Percentiles rank a stretch among this genome's conserved stretches.
Evolutionary conservation across 1,139 yeast genomes (phyloP).

Genomic region (Kurtzmaniella quercitrusa): DNA sequence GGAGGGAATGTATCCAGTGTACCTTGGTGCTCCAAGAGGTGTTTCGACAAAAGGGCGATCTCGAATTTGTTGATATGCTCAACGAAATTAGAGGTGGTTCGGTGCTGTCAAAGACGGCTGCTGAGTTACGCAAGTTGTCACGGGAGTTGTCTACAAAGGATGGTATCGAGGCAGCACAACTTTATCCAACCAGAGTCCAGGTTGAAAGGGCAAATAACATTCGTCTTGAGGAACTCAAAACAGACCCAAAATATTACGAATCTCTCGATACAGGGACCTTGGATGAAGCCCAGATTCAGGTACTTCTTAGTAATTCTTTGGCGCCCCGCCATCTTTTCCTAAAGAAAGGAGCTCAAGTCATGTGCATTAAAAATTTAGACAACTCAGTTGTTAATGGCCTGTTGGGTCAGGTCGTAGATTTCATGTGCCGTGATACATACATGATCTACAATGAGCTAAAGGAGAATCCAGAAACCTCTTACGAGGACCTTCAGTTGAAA

Average conservation of each 20-base stretch:
- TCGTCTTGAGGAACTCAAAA: constrained; percentile 50
- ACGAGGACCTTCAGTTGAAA: constrained; percentile 15
- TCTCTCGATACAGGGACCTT: constrained; percentile 65
- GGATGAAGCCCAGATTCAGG: constrained; percentile 39
- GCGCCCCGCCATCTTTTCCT: constrained; percentile 63
- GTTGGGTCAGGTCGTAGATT: constrained; percentile 66
- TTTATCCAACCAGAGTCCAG: constrained; percentile 78
- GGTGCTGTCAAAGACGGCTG: constrained; percentile 51
- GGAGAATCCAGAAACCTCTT: constrained; percentile 17
- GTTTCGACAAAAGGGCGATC: constrained; percentile 88
- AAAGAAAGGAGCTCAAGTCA: constrained; percentile 88
- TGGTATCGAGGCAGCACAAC: constrained; percentile 81
- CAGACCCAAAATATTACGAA: constrained; percentile 42
- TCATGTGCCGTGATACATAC: constrained; percentile 35
- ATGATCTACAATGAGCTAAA: constrained; percentile 20
- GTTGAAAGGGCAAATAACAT: constrained; percentile 74
- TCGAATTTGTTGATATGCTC: constrained; percentile 73
- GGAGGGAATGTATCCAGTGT: constrained; percentile 62
- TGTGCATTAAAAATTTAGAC: constrained; percentile 91
- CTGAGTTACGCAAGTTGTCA: constrained; percentile 50
- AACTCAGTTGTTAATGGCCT: constrained; percentile 89
- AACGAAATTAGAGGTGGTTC: constrained; percentile 81
- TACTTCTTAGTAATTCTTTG: constrained; percentile 58
- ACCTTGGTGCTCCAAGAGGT: constrained; percentile 74
- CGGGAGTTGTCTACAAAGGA: constrained; percentile 57